Evolutionary conservation across 805 yeast species (phyloP), one percentile per base, ranked within the genome.

Genomic region (Schwanniomyces vanrijiae): DNA sequence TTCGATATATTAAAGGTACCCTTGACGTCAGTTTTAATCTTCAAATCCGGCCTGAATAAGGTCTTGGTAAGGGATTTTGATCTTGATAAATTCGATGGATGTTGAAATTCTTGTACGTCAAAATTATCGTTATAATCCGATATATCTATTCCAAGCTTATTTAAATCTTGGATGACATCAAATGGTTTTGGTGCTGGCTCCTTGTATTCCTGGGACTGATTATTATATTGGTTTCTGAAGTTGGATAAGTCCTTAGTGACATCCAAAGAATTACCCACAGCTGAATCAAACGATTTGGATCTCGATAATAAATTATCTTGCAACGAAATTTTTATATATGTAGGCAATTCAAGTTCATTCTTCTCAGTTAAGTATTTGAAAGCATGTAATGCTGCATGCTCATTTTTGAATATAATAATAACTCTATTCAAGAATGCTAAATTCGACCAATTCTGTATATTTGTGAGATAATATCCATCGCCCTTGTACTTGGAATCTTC

Each of bases 291-390:
- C 43, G 71, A 67, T 43, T 65, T 67, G 4, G 71, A 65, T 43
- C 66, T 49, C n/a, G 56, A 55, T 34, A 73, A 53, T 22, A 72
- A 61, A 49, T 71, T 71, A 46, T 71, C 75, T 52, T 71, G 76
- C 22, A 71, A 56, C 5, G 66, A 52, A 4, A 71, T 47, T 44
- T 66, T 66, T 11, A 62, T 60, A 21, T 56, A 47, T 25, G 39
- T 38, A 51, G 47, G 9, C 43, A 42, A 34, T 5, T 57, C 45
- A 13, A 52, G 25, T 3, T 35, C 20, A 10, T 49, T 44, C 24
- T 56, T 48, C 5, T 48, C 28, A 13, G 35, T 41, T 43, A 70
- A 56, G 45, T 46, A 59, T 11, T 55, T 38, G 45, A 54, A 62
- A 0, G 69, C 58, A n/a, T 49, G 41, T 14, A 44, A 18, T 8